phyloP scores from a whole-genome alignment of 139 green algal genomes.

The Zygnema cylindricum region DNA sequence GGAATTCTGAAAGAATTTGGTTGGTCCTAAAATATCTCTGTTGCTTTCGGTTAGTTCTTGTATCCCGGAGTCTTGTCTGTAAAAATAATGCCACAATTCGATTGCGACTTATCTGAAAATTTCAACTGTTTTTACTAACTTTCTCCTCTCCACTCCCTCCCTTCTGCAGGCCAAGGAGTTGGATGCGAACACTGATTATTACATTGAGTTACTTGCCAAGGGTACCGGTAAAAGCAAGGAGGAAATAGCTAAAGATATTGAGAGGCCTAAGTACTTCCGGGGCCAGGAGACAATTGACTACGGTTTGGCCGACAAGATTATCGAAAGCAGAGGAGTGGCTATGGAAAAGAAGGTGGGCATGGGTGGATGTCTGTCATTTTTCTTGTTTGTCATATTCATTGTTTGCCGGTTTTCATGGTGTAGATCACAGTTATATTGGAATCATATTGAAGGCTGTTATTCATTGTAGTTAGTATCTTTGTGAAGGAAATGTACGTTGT shows the following conservation, averaged over 20 bases:
- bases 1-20: too few relatives aligned
- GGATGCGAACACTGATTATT: slow-evolving; percentile 76
- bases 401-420: neutral
- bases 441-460: too few relatives aligned
- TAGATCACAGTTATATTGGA: too few relatives aligned
- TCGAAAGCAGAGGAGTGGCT: slow-evolving; percentile 49
- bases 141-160: neutral
- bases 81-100: neutral
- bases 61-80: neutral
- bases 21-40: too few relatives aligned
- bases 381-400: neutral
- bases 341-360: slow-evolving; percentile 62
- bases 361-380: neutral
- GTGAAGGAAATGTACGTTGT: too few relatives aligned
- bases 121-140: neutral
- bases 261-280: slow-evolving; percentile 74
- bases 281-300: slow-evolving; percentile 90
- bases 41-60: slow-evolving; percentile 11
- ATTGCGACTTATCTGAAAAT: neutral
- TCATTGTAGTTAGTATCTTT: too few relatives aligned
- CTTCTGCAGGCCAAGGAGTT: slow-evolving; percentile 72
- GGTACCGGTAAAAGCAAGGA: slow-evolving; percentile 76
- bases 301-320: slow-evolving; percentile 84
- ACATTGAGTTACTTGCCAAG: slow-evolving; percentile 72
- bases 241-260: slow-evolving; percentile 67